Base-by-base conservation (phyloP, 139 green algal genomes). In the Asterochloris sp. region DNA sequence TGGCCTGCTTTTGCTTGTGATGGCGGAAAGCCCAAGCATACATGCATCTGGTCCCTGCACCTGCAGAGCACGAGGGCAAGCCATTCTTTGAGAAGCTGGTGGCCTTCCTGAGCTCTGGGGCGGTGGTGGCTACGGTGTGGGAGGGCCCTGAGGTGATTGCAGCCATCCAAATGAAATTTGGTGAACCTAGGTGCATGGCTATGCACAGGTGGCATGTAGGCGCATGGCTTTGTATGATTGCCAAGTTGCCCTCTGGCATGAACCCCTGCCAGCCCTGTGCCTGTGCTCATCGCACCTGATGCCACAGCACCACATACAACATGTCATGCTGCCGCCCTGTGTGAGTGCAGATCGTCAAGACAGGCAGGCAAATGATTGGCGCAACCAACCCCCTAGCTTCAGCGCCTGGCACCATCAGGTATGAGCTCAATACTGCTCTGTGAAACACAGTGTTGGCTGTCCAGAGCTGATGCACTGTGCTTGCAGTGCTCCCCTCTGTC, bases 361-460 rank as follows among this genome's bases (percentile, higher is more conserved):
- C 86, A 38, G 92, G 92, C 13, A 78, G 93, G 14, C 90, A 80
- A n/a, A 93, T 96, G 88, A 96, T 96, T 83, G 93, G 93, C 10
- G 91, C 89, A 17, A 96, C 93, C 81, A 96, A 95, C 84, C 93
- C 93, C 0, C 85, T 94, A 26, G 89, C 89, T 16, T 94, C 91
- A 38, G 81, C 89, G 2, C 93, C 93, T 23, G 93, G 93, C 61
- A 96, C 92, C 11, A 94, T 96, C 85, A 83, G 92, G 84, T 90
- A 23, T 68, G 73, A 27, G 4, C 61, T 24, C 17, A 10, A 26
- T 21, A 10, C 21, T 13, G 8, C 4, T 71, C 66, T 71, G 66
- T 24, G 21, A 26, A 24, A 71, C 66, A 71, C 66, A 71, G 9
- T 71, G 66, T 26, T 71, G 17, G 66, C 17, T 71, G 19, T 71